Conservation (phyloP, 176 grass and related monocot genomes). For the Aegilops bicornis region DNA sequence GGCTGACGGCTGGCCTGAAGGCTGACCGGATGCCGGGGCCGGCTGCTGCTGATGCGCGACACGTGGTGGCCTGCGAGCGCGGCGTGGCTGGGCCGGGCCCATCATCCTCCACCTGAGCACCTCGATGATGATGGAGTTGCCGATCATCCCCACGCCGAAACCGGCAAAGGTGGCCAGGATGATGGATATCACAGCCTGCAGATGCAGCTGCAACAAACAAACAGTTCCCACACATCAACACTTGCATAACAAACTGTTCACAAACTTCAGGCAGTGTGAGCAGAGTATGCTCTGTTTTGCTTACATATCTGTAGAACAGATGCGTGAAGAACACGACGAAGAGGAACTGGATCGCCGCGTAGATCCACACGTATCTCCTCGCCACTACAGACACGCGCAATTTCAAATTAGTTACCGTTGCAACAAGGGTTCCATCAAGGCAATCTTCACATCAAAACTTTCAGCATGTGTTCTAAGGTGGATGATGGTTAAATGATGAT, state of each 20-base stretch:
- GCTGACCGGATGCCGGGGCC: background rate
- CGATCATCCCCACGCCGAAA: conserved; percentile 85
- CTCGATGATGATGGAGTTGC: conserved; percentile 65
- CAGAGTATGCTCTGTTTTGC: background rate
- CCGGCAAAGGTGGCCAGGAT: conserved; percentile 89
- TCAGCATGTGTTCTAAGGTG: background rate
- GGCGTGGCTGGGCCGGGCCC: background rate
- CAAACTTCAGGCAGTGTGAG: no score
- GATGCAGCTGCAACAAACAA: conserved; percentile 69
- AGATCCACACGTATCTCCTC: conserved; percentile 80
- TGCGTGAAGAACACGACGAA: conserved; percentile 83
- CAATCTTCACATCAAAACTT: background rate
- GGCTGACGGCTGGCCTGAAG: conserved; percentile 20
- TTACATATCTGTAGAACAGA: conserved; percentile 86
- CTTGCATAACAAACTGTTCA: background rate
- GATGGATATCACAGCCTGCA: conserved; percentile 87
- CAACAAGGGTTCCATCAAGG: background rate
- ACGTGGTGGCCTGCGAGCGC: background rate
- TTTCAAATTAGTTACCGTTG: background rate
- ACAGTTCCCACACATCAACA: background rate
- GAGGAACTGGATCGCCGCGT: conserved; percentile 61
- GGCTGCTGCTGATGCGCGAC: background rate
- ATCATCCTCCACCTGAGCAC: conserved; percentile 48
- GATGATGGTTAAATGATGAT: background rate
- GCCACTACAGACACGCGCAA: conserved; percentile 36